Evolutionary conservation across 768 basidiomycete species (phyloP).

Genomic region (Lentinula edodes): DNA sequence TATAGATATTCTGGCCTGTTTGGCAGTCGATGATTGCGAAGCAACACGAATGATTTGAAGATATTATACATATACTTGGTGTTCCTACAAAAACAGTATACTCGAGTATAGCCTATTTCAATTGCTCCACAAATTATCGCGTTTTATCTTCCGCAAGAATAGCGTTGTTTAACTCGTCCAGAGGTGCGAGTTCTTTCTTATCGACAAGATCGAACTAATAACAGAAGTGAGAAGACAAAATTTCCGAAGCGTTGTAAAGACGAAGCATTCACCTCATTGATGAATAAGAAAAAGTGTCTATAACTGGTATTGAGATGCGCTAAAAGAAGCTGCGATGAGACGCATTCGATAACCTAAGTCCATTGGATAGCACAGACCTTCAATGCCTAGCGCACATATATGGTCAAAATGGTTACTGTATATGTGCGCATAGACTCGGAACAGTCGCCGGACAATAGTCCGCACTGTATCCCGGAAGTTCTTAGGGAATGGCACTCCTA

Average conservation of each 20-base stretch:
- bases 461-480: conserved; percentile 89
- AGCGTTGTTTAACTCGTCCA: conserved; percentile 93
- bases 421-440: conserved; percentile 96
- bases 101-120: not conserved
- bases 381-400: conserved; percentile 95
- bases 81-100: too few relatives aligned
- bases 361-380: conserved; percentile 52
- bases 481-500: conserved; percentile 87
- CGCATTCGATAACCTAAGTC: not conserved
- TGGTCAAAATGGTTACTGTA: conserved; percentile 99
- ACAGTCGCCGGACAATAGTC: conserved; percentile 86
- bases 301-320: conserved; percentile 99
- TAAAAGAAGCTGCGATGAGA: conserved; percentile 22
- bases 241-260: not conserved
- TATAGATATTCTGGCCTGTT: too few relatives aligned
- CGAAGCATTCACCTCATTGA: conserved; percentile 70
- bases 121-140: conserved; percentile 17
- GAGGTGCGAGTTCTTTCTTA: conserved; percentile 90
- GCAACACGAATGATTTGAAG: too few relatives aligned
- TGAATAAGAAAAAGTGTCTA: conserved; percentile 94
- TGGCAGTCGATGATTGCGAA: too few relatives aligned
- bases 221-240: conserved; percentile 10
- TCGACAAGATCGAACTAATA: conserved; percentile 88
- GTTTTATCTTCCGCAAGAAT: conserved; percentile 57
- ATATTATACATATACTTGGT: too few relatives aligned